Percentiles rank a stretch among this genome's conserved stretches.
Evolutionary conservation across 148 eudicot genomes (phyloP).

Genomic region (Persicaria maculosa): DNA sequence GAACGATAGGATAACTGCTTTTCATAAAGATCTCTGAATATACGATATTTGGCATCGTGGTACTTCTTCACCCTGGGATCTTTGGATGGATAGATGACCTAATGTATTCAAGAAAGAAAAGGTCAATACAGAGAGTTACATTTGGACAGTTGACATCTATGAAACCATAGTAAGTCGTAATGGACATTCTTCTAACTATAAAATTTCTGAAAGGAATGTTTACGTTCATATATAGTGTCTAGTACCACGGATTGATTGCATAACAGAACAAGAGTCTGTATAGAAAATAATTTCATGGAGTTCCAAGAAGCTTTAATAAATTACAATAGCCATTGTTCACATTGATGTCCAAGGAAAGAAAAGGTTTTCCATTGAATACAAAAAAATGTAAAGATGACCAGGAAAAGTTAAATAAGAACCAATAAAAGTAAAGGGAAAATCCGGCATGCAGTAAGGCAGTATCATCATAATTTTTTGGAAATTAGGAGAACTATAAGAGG

Average conservation of each 20-base stretch:
- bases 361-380: background rate
- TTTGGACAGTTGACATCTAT: background rate
- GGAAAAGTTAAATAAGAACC: too few species aligned
- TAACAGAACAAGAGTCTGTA: background rate
- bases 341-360: background rate
- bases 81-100: slow-evolving; percentile 76
- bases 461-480: too few species aligned
- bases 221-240: background rate
- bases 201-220: background rate
- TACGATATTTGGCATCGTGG: slow-evolving; percentile 80
- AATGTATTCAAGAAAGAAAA: slow-evolving; percentile 16
- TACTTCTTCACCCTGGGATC: slow-evolving; percentile 79
- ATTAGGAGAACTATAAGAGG: too few species aligned
- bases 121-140: background rate
- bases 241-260: background rate
- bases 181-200: background rate
- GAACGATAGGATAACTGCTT: slow-evolving; percentile 70
- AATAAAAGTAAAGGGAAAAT: too few species aligned
- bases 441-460: too few species aligned
- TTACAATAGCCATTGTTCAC: background rate
- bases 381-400: too few species aligned
- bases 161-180: background rate
- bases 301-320: background rate
- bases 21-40: slow-evolving; percentile 72
- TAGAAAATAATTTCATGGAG: background rate